Evolutionary conservation across 441 rosid species (phyloP).

Genomic region (Adansonia rubrostipa): DNA sequence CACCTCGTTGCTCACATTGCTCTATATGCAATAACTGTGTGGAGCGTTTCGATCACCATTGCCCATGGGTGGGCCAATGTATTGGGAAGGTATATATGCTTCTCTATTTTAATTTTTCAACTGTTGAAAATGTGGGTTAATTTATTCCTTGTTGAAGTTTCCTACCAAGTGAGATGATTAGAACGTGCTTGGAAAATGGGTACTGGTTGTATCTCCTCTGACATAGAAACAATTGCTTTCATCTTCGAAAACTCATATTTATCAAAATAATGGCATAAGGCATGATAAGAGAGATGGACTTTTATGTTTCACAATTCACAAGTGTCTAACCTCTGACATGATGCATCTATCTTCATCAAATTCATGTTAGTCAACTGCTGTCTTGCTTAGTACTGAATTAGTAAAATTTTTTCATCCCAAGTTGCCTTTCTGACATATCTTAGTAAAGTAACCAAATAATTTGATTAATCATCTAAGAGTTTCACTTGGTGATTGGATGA

Average conservation of each 20-base stretch:
- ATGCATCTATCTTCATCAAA: neutral
- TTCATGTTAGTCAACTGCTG: neutral
- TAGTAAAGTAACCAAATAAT: neutral
- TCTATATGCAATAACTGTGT: constrained; percentile 86
- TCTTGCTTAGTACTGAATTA: neutral
- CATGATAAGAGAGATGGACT: neutral
- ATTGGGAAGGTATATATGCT: constrained; percentile 68
- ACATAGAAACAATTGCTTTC: neutral
- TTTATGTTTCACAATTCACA: neutral
- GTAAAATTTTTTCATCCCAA: neutral
- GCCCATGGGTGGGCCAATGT: constrained; percentile 97
- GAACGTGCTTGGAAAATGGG: neutral
- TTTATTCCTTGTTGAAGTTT: constrained; percentile 8
- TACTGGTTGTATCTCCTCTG: neutral
- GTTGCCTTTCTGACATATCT: neutral
- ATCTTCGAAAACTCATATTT: neutral
- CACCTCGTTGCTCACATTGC: constrained; percentile 90
- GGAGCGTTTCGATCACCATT: constrained; percentile 90
- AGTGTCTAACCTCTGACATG: neutral
- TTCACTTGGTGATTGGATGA: neutral
- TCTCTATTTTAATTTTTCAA: constrained; percentile 4
- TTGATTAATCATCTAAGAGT: neutral
- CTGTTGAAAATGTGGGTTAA: neutral
- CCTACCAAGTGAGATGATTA: neutral
- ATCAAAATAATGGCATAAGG: neutral